phyloP scores from a whole-genome alignment of 345 rosid genomes.

The Microthlaspi erraticum region DNA sequence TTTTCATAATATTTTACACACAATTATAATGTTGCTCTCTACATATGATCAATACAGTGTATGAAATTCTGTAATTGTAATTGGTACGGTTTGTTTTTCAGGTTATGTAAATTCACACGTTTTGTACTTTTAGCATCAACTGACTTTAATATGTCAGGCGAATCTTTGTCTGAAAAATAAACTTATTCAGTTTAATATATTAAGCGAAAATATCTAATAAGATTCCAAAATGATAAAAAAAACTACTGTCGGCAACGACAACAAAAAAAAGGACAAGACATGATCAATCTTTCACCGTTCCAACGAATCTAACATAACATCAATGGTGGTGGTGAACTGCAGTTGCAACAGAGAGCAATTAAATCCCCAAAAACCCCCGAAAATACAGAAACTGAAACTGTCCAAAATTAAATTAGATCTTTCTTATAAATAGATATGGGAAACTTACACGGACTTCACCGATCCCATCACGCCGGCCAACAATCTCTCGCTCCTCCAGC shows the following conservation, averaged over 20 bases:
- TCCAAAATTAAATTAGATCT: conserved; percentile 27
- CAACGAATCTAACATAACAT: conserved; percentile 34
- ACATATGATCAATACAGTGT: neutral
- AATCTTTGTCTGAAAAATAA: neutral
- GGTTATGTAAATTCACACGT: neutral
- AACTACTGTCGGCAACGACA: conserved; percentile 39
- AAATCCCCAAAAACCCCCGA: conserved; percentile 24
- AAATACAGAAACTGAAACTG: conserved; percentile 35
- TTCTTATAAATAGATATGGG: conserved; percentile 47
- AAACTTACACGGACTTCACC: conserved; percentile 52
- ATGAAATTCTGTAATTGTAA: neutral
- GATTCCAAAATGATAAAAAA: neutral
- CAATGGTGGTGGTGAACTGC: conserved; percentile 24
- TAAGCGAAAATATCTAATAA: conserved; percentile 15
- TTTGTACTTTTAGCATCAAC: neutral
- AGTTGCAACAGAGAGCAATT: conserved; percentile 42
- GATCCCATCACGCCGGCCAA: conserved; percentile 41
- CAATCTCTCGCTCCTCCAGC: conserved; percentile 30
- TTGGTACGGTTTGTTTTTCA: neutral
- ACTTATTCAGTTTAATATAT: neutral
- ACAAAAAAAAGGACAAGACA: neutral
- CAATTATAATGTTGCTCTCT: neutral
- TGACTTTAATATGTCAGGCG: neutral
- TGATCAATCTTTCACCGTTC: conserved; percentile 18
- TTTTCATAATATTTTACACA: neutral